Percentiles rank a stretch among this genome's conserved stretches.
Conservation (phyloP, 225 moss, liverwort and hornwort species). For the Pleurozium schreberi region DNA sequence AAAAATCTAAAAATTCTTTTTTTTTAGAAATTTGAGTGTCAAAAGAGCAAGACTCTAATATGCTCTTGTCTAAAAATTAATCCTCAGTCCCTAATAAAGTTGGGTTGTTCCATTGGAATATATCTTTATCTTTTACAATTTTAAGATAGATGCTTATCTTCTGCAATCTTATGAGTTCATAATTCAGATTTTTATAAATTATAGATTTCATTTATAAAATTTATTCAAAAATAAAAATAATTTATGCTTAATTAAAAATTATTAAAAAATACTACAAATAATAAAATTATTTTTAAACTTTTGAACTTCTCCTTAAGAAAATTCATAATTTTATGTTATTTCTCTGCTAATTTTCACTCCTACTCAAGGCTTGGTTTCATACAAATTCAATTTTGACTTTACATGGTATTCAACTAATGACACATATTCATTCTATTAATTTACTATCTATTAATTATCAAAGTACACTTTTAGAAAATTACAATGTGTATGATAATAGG, state of each 20-base stretch:
- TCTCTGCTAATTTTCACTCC: neutral
- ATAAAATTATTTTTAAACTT: neutral
- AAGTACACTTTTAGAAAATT: neutral
- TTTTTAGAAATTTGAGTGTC: too few species aligned
- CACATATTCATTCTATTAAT: neutral
- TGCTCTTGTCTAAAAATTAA: neutral
- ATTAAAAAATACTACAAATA: too few species aligned
- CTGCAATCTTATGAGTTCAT: accelerated
- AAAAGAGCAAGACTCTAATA: accelerated
- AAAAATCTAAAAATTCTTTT: too few species aligned
- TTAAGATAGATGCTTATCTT: neutral
- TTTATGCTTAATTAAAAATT: neutral
- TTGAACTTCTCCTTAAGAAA: accelerated
- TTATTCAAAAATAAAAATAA: neutral
- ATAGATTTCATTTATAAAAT: accelerated
- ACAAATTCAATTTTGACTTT: neutral
- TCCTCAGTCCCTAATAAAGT: accelerated
- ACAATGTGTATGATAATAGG: neutral
- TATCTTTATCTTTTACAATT: neutral
- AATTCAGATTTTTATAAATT: neutral
- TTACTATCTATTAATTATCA: neutral
- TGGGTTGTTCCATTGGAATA: accelerated
- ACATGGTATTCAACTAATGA: neutral
- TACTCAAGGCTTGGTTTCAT: neutral
- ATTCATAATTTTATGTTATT: accelerated